Evolutionary conservation across 371 early-diverging fungal species (phyloP), one percentile per base, ranked within the genome.

Genomic region (Mucor ambiguus): DNA sequence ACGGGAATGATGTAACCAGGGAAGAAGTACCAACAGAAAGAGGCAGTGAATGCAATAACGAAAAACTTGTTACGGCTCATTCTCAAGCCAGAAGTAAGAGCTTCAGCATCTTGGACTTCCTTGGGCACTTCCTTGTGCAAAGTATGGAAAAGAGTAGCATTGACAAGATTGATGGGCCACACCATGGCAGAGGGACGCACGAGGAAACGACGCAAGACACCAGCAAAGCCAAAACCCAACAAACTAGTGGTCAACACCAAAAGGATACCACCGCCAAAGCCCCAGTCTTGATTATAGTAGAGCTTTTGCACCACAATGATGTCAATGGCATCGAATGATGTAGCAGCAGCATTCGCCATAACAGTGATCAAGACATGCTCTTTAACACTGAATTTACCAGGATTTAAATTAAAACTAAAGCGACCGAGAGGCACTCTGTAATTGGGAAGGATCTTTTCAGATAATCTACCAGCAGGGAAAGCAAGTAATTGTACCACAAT

Each of bases 171-270:
- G 33, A 85, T 77, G 4, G 95, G 95, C 95, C 95, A 96, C 26
- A 94, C 82, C 95, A 96, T 95, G 81, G 75, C 60, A 8, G 82
- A 64, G 35, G 95, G 95, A 24, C 87, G 82, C 12, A 96, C 93
- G 20, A 95, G 78, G 75, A 87, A 93, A 22, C 87, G 83, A 43
- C 93, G 87, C 48, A 85, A 78, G 5, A 93, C 70, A 44, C 96
- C 97, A 20, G 95, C 92, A 59, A 95, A 84, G 12, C 95, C 93
- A 71, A 90, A 95, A 12, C 96, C 96, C 60, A 93, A 75, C 56
- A 91, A 63, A 73, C 75, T 75, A 20, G 93, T 90, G 0, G 89
- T 83, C 61, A 92, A 65, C 18, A 93, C 72, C n/a, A 92, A 76
- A 4, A 89, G 68, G 22, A 90, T 70, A 38, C 85, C 84, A 26